Evolutionary conservation across 805 yeast genomes (phyloP).

Genomic region (Candida rishiriensis): DNA sequence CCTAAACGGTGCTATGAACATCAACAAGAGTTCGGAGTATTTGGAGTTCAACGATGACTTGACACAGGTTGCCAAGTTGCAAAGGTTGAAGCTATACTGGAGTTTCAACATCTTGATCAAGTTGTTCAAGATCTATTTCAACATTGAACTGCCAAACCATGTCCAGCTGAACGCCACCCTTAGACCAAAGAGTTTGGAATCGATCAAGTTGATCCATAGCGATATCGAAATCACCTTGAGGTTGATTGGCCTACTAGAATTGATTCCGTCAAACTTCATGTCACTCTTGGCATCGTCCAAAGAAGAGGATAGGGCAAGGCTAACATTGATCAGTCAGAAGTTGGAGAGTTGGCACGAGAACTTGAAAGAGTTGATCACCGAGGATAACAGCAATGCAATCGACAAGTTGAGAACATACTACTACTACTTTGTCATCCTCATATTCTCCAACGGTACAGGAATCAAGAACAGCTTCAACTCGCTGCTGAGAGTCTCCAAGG

Average conservation of each 20-base stretch:
- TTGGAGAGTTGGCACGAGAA: slow-evolving; percentile 24
- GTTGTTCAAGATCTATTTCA: slow-evolving; percentile 26
- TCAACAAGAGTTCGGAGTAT: slow-evolving; percentile 22
- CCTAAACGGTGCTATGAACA: slow-evolving; percentile 42
- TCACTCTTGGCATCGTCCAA: slow-evolving; percentile 13
- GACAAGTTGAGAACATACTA: slow-evolving; percentile 28
- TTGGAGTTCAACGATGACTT: slow-evolving; percentile 8
- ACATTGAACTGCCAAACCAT: slow-evolving; percentile 15
- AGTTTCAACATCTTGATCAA: slow-evolving; percentile 33
- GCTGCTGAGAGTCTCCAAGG: slow-evolving; percentile 15
- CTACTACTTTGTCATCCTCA: slow-evolving; percentile 25
- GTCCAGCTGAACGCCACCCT: slow-evolving; percentile 15
- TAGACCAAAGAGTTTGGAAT: slow-evolving; percentile 32
- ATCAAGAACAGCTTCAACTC: slow-evolving; percentile 4
- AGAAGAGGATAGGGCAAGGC: not conserved
- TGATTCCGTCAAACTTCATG: slow-evolving; percentile 29
- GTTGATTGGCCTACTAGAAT: slow-evolving; percentile 28
- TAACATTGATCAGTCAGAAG: slow-evolving; percentile 16
- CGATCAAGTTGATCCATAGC: slow-evolving; percentile 29
- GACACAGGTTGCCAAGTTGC: slow-evolving; percentile 22
- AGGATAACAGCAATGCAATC: slow-evolving; percentile 22
- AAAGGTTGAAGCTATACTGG: slow-evolving; percentile 41
- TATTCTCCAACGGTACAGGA: slow-evolving; percentile 13
- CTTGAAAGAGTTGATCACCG: slow-evolving; percentile 14
- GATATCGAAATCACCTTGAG: slow-evolving; percentile 32